Evolutionary conservation across 176 grass and related monocot genomes (phyloP), one percentile per base, ranked within the genome.

Genomic region (Echinochloa phyllopogon): DNA sequence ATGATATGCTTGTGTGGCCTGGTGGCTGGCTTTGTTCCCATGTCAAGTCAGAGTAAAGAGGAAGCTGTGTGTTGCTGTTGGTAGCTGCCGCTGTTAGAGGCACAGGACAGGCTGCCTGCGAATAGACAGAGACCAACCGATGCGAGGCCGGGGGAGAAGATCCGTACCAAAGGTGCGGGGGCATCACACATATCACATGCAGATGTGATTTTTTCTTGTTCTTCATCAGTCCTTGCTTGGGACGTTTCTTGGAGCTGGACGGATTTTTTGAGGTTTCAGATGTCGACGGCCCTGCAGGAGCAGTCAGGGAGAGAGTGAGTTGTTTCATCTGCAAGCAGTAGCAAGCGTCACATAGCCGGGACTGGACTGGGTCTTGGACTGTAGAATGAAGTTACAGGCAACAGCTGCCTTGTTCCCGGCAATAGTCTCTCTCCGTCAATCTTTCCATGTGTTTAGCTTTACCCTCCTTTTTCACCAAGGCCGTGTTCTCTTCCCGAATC

Each of bases 11-110:
- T 57, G 76, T 57, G 56, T 72, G 86, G 85, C 91, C 91, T 86
- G 89, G 93, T 95, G 89, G 83, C 75, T 83, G 76, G 92, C 93
- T 94, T 95, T 83, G 88, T 98, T 95, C 89, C 84, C 25, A 88
- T 77, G 87, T 95, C 93, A 98, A 93, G 89, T 98, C 96, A 92
- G 80, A 86, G 85, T 65, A 83, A 84, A 94, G 77, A 80, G 36
- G 76, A 83, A 84, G 88, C 81, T 72, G 82, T 65, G 56, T 21
- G 64, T 37, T 56, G 74, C 47, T 62, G 73, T 81, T 80, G 69
- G 56, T 72, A 43, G 55, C 55, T 11, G 66, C 70, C 55, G 70
- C 52, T 42, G 36, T 38, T 59, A 25, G 75, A 67, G 37, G 70
- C 61, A 23, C 44, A 71, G 8, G 66, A 49, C 76, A 62, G 33